A percentile compares a stretch with the other conserved stretches of the same genome.
These are phyloP conservation scores for Aspergillus coremiiformis DNA, from an alignment of 495 filamentous ascomycete genomes.

Conservation along the genomic window DNA sequence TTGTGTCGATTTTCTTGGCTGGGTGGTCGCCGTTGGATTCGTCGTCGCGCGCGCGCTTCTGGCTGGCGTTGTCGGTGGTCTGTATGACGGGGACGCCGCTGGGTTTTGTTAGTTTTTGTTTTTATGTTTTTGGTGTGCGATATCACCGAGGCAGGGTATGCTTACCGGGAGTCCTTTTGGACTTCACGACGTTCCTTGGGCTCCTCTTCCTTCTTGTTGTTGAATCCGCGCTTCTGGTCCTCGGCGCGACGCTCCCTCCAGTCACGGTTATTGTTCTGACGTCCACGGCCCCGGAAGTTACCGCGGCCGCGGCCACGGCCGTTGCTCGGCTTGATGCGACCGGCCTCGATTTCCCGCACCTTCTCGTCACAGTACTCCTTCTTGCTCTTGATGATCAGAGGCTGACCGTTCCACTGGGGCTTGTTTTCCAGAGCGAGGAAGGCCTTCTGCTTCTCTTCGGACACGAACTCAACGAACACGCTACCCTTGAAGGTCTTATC, in stretches of 20 bases:
- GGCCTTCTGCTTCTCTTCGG: conserved; percentile 62
- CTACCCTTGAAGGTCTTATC: conserved; percentile 80
- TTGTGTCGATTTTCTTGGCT: conserved; percentile 44
- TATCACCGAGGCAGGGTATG: not conserved
- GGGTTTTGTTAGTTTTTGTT: conserved; percentile 4
- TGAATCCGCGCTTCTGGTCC: conserved; percentile 57
- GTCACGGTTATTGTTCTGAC: conserved; percentile 47
- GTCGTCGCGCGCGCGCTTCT: conserved; percentile 45
- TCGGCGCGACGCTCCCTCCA: conserved; percentile 62
- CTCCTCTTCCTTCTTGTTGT: conserved; percentile 14
- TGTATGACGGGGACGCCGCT: conserved; percentile 44
- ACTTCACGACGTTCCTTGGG: conserved; percentile 19
- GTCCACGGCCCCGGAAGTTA: conserved; percentile 22
- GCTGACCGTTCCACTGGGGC: conserved; percentile 69
- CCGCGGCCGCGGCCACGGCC: conserved; percentile 28
- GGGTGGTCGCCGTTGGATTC: conserved; percentile 34
- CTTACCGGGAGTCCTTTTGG: conserved; percentile 43
- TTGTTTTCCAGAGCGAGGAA: conserved; percentile 76
- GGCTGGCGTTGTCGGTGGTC: conserved; percentile 33
- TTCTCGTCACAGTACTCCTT: conserved; percentile 78
- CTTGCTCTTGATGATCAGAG: conserved; percentile 75
- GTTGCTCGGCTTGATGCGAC: conserved; percentile 52
- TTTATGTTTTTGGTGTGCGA: not conserved
- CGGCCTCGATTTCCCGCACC: conserved; percentile 64
- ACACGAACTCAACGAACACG: conserved; percentile 85